Base-by-base conservation (phyloP, 148 eudicot species). In the Talinum fruticosum region DNA sequence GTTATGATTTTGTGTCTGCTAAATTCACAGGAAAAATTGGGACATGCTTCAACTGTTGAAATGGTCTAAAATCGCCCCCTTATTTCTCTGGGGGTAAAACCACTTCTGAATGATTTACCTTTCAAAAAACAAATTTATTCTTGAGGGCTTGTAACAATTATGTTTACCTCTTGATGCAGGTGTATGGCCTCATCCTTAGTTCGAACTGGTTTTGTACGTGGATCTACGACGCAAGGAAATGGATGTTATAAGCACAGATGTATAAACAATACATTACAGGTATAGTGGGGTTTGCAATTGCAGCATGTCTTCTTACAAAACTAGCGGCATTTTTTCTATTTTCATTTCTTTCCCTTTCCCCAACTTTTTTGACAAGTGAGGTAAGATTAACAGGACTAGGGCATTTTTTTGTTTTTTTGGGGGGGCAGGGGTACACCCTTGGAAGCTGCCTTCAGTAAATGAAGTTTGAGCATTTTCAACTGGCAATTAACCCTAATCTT, bases 241-340 rank as follows among this genome's bases (percentile, higher is more conserved):
- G 99, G 99, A 83, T 96, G 99, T 83, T 96, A 96, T 81, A 93
- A 90, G 82, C 99, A 96, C 81, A 87, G 93, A 80, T 96, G 99
- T 83, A 45, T 87, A 75, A 88, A 93, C 85, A 83, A 82, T 76
- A 84, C 92, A 23, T 77, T 95, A 71, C 93, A 95, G 99, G 99
- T 92, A 91, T 75, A 77, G 7, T 72, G 76, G 34, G 62, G 54
- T 8, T 24, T 53, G 32, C 19, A 26, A 19, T 16, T 62, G 23
- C 72, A n/a, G 21, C 44, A 21, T 32, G 37, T n/a, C 26, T n/a
- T 32, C 6, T 51, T 13, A 23, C 0, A 24, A 57, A 23, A 8
- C 29, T n/a, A 21, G n/a, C 6, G 62, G 21, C 24, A 12, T 16
- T 49, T 49, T 12, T 54, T 54, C 21, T n/a, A n/a, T n/a, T n/a